phyloP scores from a whole-genome alignment of 805 yeast genomes.

The Cyberlindnera bimundalis region DNA sequence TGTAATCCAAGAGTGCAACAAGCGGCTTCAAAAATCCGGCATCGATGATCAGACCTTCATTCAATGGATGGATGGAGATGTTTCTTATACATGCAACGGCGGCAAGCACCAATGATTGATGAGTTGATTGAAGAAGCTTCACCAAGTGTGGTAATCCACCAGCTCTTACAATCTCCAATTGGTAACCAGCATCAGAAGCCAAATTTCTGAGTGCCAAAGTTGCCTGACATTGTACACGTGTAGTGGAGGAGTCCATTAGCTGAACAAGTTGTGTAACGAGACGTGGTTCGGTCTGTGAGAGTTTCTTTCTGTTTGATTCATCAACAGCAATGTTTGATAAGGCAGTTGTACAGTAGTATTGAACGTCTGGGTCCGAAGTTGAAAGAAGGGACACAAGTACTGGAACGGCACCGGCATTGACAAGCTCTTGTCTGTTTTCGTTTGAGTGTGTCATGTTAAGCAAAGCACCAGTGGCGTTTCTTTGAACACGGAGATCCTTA shows the following conservation, averaged over 20 bases:
- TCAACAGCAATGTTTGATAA: constrained; percentile 96
- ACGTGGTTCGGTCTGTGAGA: constrained; percentile 90
- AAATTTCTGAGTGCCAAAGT: constrained; percentile 92
- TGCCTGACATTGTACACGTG: constrained; percentile 98
- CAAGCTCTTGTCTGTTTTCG: constrained; percentile 94
- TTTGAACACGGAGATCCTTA: constrained; percentile 91
- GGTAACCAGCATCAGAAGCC: constrained; percentile 95
- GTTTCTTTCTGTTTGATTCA: constrained; percentile 80
- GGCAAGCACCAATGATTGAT: constrained; percentile 89
- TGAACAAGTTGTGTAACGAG: constrained; percentile 83
- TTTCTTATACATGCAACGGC: constrained; percentile 98
- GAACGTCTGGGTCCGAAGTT: constrained; percentile 92
- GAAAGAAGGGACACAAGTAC: constrained; percentile 84
- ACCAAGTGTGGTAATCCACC: constrained; percentile 94
- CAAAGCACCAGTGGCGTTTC: constrained; percentile 98
- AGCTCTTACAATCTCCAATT: constrained; percentile 90
- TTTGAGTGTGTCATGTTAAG: constrained; percentile 97
- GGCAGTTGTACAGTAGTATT: constrained; percentile 97
- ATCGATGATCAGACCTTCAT: constrained; percentile 92
- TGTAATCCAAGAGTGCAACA: constrained; percentile 76
- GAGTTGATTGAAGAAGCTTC: constrained; percentile 81
- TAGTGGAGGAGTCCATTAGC: constrained; percentile 89
- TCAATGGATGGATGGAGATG: constrained; percentile 92
- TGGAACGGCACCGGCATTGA: constrained; percentile 97
- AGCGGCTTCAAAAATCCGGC: constrained; percentile 95